These are phyloP conservation scores for Chytriomyces hyalinus DNA, from an alignment of 192 early-diverging fungal species.

Conservation along the genomic window DNA sequence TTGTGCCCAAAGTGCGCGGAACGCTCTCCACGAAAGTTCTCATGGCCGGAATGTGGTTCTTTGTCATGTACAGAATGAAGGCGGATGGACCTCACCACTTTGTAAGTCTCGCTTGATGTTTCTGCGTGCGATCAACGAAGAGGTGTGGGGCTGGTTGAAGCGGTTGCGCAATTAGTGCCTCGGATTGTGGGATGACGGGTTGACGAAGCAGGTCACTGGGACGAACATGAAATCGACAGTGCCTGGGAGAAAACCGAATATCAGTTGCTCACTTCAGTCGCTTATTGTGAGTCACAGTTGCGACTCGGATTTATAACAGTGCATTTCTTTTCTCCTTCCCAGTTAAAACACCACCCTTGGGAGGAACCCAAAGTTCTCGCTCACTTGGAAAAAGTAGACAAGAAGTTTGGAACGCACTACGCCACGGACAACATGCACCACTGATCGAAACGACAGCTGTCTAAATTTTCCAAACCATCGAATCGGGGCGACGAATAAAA, in stretches of 20 bases:
- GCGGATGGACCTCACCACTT: conserved; percentile 62
- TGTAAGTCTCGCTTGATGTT: conserved; percentile 37
- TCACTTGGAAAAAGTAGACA: conserved; percentile 62
- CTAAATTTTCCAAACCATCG: no score
- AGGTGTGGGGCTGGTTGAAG: not conserved
- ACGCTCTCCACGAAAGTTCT: conserved; percentile 39
- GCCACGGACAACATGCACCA: conserved; percentile 62
- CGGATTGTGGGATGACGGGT: not conserved
- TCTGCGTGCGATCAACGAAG: not conserved
- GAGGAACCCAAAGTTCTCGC: conserved; percentile 55
- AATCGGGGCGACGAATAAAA: no score
- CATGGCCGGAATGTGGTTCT: conserved; percentile 57
- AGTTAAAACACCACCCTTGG: conserved; percentile 61
- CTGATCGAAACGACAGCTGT: not conserved
- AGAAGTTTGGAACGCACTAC: conserved; percentile 60
- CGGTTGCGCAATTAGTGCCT: not conserved
- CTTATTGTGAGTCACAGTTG: not conserved
- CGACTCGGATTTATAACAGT: conserved; percentile 17
- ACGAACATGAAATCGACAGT: no score
- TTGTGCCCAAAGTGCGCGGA: conserved; percentile 45
- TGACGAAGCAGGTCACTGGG: no score
- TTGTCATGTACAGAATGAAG: conserved; percentile 55
- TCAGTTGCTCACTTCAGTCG: no score
- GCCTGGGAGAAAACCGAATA: no score
- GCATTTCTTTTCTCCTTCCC: conserved; percentile 1